Percentiles rank a stretch among this genome's conserved stretches.
These are phyloP conservation scores for Neostapfia colusana DNA, from an alignment of 176 grass and related monocot species.

Conservation along the genomic window DNA sequence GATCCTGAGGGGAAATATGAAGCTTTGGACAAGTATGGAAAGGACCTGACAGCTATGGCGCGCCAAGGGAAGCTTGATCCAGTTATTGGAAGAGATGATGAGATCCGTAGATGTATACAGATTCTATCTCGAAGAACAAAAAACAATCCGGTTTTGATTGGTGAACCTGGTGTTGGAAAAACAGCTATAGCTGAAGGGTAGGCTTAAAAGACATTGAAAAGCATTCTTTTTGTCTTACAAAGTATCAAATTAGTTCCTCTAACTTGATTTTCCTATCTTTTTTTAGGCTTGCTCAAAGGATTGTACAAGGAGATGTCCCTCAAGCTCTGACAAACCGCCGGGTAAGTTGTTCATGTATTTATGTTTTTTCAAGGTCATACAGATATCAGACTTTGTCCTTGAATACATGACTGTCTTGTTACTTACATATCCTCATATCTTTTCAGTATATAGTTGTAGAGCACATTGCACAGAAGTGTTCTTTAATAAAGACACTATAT, in stretches of 20 bases:
- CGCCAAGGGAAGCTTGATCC: conserved; percentile 96
- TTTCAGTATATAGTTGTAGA: no score
- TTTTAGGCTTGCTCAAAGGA: conserved; percentile 93
- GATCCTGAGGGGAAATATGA: conserved; percentile 98
- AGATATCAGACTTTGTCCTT: neutral
- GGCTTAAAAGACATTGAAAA: neutral
- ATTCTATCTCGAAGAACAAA: conserved; percentile 97
- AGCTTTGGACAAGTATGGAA: conserved; percentile 96
- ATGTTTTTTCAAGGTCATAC: neutral
- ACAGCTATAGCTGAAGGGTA: conserved; percentile 99
- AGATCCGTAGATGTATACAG: conserved; percentile 97
- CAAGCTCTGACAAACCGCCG: conserved; percentile 87
- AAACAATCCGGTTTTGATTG: conserved; percentile 97
- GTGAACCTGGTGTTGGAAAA: conserved; percentile 99
- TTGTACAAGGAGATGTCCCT: conserved; percentile 95
- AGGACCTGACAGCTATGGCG: conserved; percentile 94
- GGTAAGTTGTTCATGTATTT: conserved; percentile 46
- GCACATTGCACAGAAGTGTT: neutral
- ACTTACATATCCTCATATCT: neutral
- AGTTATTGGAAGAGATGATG: conserved; percentile 98
- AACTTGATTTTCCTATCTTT: conserved; percentile 42
- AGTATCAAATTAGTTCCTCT: conserved; percentile 14
- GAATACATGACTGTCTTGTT: neutral
- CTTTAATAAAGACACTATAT: neutral
- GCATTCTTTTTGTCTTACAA: neutral